Evolutionary conservation across 345 rosid genomes (phyloP).

Genomic region (Linum lewisii): DNA sequence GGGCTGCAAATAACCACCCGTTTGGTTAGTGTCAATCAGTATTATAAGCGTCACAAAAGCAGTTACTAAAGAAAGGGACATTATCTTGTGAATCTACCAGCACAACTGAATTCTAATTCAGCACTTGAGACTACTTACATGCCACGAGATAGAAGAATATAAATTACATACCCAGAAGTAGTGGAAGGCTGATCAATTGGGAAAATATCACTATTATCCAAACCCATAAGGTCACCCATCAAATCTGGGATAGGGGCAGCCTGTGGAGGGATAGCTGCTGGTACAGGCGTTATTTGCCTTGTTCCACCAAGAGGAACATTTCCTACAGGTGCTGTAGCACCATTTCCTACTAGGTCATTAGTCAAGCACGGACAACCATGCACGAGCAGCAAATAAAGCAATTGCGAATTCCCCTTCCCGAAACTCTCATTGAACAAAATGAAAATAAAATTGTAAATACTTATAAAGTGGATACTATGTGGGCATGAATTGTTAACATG

Average conservation of each 20-base stretch:
- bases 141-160: background rate
- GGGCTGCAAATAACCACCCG: slow-evolving; percentile 42
- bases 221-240: slow-evolving; percentile 80
- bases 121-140: no score
- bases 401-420: no score
- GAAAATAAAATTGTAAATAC: no score
- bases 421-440: no score
- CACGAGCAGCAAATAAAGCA: background rate
- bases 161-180: slow-evolving; percentile 56
- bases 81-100: background rate
- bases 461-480: no score
- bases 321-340: slow-evolving; percentile 46
- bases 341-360: slow-evolving; percentile 19
- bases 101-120: no score
- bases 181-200: slow-evolving; percentile 65
- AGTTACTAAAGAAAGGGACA: background rate
- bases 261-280: slow-evolving; percentile 36
- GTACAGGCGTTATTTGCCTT: slow-evolving; percentile 45
- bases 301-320: slow-evolving; percentile 39
- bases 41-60: background rate
- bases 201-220: slow-evolving; percentile 72
- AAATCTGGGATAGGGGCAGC: slow-evolving; percentile 84
- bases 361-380: no score
- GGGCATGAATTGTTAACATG: no score
- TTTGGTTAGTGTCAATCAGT: background rate